Conservation (phyloP, 2,329 filamentous ascomycete species). For the Aspergillus niger region DNA sequence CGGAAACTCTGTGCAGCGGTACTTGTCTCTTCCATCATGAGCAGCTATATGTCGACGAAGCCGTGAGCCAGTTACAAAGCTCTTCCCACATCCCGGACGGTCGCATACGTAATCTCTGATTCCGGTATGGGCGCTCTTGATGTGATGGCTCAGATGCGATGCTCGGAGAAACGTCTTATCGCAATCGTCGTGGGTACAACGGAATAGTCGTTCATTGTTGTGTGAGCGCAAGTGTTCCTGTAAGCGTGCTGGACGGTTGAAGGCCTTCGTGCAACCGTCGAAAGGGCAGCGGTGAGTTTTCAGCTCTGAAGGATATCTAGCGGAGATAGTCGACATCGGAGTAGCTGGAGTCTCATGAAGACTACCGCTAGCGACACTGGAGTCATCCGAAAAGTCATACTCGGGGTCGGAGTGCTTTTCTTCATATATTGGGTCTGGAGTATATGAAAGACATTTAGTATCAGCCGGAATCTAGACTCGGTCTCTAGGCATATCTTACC, state of each 20-base stretch:
- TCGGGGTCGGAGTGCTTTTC: conserved; percentile 38
- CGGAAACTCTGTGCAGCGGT: conserved; percentile 69
- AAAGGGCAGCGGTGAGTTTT: conserved; percentile 78
- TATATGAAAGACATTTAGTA: neutral
- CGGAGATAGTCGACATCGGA: conserved; percentile 53
- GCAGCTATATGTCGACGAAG: conserved; percentile 76
- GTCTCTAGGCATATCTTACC: conserved; percentile 28
- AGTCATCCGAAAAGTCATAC: conserved; percentile 32
- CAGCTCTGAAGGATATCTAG: conserved; percentile 62
- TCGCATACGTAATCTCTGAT: conserved; percentile 71
- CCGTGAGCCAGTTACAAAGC: conserved; percentile 77
- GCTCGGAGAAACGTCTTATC: conserved; percentile 82
- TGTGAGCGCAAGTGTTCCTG: conserved; percentile 81
- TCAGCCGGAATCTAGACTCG: neutral
- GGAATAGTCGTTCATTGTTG: conserved; percentile 78
- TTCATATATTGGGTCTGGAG: conserved; percentile 35
- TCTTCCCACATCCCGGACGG: conserved; percentile 73
- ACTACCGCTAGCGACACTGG: conserved; percentile 32
- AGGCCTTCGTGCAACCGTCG: conserved; percentile 75
- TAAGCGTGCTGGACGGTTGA: conserved; percentile 81
- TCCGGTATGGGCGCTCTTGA: conserved; percentile 77
- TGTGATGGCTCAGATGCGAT: conserved; percentile 82
- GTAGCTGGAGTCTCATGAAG: conserved; percentile 53
- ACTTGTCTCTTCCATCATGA: conserved; percentile 75
- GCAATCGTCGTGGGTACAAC: conserved; percentile 70